Evolutionary conservation across 1,284 basidiomycete genomes (phyloP), one percentile per base, ranked within the genome.

Genomic region (Pulveroboletus sp.): DNA sequence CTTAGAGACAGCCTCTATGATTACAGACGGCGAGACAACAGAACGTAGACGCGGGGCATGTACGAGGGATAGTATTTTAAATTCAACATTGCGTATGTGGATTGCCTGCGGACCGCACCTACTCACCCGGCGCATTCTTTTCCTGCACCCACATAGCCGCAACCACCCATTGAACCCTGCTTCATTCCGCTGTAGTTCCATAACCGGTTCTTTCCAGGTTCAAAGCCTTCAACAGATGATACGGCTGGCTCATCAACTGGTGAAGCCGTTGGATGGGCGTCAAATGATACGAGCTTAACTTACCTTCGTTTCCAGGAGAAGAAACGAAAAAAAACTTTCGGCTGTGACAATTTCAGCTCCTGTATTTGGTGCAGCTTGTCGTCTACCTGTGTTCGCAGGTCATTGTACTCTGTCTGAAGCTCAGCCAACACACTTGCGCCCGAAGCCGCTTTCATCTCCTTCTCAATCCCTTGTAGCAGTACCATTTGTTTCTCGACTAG

Each of bases 341-440:
- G 20, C 49, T 38, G 24, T 2, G 62, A 15, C 25, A 59, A 15
- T 35, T 47, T 64, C 22, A 66, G 25, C 35, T 51, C 35, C 11
- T 61, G 43, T 62, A 66, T 58, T 29, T 64, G 59, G 17, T 31
- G 50, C 9, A 62, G 17, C 31, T 6, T 46, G 17, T 52, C 31
- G 8, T 64, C 58, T 20, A 66, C 45, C 22, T 55, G 46, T 5
- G 2, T 4, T 3, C 40, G 61, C 49, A 63, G 18, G 0, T 35
- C 61, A 5, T 43, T 26, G 26, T 58, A 59, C 28, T 64, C 64
- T 28, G 3, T 9, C 35, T 51, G 58, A 24, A 63, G 63, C 0
- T 39, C 63, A 4, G 0, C 25, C 43, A 54, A 14, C 2, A 38
- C 8, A 18, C 15, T 28, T 7, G 15, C 18, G 0, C 57, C 49